Conservation (phyloP, 306 rosid species). For the Cicer bijugum region DNA sequence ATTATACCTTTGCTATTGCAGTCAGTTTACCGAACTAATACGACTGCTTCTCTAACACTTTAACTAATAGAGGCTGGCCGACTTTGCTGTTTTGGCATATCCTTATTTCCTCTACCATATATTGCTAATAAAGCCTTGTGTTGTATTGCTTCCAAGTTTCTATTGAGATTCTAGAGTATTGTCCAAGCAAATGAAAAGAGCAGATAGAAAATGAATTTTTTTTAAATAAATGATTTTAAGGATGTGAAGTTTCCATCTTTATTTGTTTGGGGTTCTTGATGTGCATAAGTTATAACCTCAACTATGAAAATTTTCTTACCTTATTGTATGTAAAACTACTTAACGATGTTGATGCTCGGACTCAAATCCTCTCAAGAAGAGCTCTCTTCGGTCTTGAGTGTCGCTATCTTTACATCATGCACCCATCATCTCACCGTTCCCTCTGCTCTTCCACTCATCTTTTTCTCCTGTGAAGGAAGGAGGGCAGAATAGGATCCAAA, state of each 20-base stretch:
- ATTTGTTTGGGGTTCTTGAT: not conserved
- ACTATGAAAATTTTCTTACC: not conserved
- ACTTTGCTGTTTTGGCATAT: not conserved
- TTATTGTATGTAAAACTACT: not conserved
- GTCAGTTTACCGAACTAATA: not conserved
- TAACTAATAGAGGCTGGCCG: not conserved
- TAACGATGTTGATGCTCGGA: not conserved
- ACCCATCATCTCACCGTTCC: not conserved
- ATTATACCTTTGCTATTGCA: not conserved
- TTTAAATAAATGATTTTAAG: not conserved
- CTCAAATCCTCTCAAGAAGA: not conserved
- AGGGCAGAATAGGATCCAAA: not conserved
- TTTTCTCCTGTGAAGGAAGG: not conserved
- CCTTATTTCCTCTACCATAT: not conserved
- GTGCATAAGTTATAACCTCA: not conserved
- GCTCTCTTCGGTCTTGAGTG: not conserved
- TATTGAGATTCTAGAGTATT: slow-evolving; percentile 32
- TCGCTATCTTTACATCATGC: not conserved
- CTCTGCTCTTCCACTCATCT: not conserved
- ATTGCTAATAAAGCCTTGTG: not conserved
- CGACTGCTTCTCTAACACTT: not conserved
- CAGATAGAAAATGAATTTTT: not conserved
- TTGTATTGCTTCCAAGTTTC: slow-evolving; percentile 29
- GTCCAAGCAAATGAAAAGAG: not conserved
- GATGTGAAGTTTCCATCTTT: slow-evolving; percentile 13